These are phyloP conservation scores for Trypanosoma conorhini DNA, from an alignment of 208 protist species.

Conservation along the genomic window DNA sequence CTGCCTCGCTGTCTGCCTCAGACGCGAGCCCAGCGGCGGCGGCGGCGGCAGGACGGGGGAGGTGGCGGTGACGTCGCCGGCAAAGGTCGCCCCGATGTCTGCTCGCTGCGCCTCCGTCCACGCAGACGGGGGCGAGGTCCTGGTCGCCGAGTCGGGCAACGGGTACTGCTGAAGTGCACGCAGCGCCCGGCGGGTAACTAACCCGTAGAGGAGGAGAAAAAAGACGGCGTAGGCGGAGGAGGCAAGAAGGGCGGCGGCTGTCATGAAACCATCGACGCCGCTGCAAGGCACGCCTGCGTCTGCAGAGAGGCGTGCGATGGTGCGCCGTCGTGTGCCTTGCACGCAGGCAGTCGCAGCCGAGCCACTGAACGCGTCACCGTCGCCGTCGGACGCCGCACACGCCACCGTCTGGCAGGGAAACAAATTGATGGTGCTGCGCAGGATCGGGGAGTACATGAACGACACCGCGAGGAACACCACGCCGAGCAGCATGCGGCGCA, in stretches of 20 bases:
- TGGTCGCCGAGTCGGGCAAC: not conserved
- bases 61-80: not conserved
- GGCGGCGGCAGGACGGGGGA: too few species aligned
- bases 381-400: not conserved
- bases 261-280: conserved; percentile 15
- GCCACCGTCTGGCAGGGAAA: conserved; percentile 16
- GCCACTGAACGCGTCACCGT: not conserved
- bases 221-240: conserved; percentile 15
- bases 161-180: conserved; percentile 20
- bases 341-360: not conserved
- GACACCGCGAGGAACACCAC: conserved; percentile 14
- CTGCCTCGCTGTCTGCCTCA: not conserved
- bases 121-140: not conserved
- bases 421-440: conserved; percentile 24
- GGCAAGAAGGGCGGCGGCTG: conserved; percentile 12
- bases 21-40: not conserved
- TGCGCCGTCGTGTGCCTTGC: not conserved
- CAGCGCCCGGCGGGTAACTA: conserved; percentile 19
- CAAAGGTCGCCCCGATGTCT: not conserved
- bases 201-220: conserved; percentile 21
- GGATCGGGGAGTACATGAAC: conserved; percentile 29
- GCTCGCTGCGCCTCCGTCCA: not conserved
- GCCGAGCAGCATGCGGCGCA: conserved; percentile 18
- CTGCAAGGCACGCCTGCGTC: conserved; percentile 9
- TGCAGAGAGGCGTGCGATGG: not conserved